phyloP scores from a whole-genome alignment of 1,284 basidiomycete species.

The Ceratobasidium theobromae region DNA sequence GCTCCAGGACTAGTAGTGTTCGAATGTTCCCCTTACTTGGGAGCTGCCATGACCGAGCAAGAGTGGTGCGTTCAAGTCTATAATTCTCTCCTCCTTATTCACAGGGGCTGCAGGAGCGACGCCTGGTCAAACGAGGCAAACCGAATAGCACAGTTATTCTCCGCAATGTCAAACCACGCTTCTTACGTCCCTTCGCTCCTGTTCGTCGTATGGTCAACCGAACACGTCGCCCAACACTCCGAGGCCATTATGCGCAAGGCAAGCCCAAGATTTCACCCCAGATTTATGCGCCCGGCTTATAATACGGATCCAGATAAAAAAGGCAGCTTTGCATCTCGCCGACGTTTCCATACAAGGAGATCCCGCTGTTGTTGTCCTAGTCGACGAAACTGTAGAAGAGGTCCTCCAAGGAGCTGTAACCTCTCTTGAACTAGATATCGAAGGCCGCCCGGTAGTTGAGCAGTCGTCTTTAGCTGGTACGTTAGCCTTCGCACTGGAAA shows the following conservation, averaged over 20 bases:
- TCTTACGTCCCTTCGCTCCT: conserved; percentile 23
- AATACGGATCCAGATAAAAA: not conserved
- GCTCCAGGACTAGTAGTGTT: conserved; percentile 26
- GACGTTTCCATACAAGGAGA: conserved; percentile 20
- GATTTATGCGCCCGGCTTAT: not conserved
- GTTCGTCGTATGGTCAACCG: conserved; percentile 26
- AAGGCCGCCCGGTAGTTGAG: conserved; percentile 14
- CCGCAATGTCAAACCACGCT: conserved; percentile 25
- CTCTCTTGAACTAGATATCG: conserved; percentile 25
- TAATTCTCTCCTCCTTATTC: not conserved
- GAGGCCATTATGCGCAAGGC: conserved; percentile 22
- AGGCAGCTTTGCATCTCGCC: conserved; percentile 14
- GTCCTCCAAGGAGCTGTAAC: conserved; percentile 12
- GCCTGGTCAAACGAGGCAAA: conserved; percentile 26
- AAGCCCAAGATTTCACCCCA: not conserved
- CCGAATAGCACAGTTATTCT: conserved; percentile 22
- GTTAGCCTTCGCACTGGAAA: not conserved
- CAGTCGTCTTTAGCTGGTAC: conserved; percentile 15
- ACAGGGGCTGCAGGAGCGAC: conserved; percentile 15
- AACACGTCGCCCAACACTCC: conserved; percentile 22
- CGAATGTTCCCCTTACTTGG: conserved; percentile 25
- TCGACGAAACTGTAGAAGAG: conserved; percentile 23
- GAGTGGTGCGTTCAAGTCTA: conserved; percentile 1
- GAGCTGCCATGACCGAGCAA: conserved; percentile 23
- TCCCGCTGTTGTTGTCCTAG: conserved; percentile 13